Evolutionary conservation across 192 early-diverging fungal species (phyloP).

Genomic region (Dissophora ornata): DNA sequence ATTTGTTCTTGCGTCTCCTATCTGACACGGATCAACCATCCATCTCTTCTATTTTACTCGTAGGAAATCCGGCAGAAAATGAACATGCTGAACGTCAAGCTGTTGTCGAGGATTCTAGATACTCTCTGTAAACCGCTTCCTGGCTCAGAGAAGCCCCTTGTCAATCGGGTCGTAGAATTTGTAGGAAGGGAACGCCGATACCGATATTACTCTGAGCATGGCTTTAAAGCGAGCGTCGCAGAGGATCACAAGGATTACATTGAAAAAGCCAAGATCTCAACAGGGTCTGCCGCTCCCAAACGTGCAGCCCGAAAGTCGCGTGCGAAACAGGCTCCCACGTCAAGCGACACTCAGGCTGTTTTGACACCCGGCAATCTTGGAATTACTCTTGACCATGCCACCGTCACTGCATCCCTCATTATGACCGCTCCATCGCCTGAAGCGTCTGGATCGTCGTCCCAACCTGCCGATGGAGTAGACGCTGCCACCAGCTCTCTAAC

Average conservation of each 20-base stretch:
- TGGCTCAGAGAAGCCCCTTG: conserved; percentile 20
- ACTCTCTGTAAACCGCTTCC: conserved; percentile 37
- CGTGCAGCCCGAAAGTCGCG: not conserved
- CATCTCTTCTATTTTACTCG: no score
- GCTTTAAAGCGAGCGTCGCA: conserved; percentile 29
- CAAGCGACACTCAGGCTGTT: conserved; percentile 3
- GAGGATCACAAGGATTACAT: conserved; percentile 42
- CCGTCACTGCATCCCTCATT: no score
- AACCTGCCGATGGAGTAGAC: no score
- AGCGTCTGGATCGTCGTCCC: no score
- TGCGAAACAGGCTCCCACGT: not conserved
- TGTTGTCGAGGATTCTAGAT: conserved; percentile 63
- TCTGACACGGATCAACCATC: no score
- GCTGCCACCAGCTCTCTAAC: no score
- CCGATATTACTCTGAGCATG: conserved; percentile 66
- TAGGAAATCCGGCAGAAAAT: conserved; percentile 62
- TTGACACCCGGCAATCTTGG: not conserved
- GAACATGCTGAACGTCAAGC: conserved; percentile 58
- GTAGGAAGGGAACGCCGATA: conserved; percentile 71
- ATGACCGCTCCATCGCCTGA: no score
- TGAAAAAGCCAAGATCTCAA: conserved; percentile 11
- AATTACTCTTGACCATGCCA: no score
- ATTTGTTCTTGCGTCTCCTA: no score
- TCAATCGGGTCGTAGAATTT: conserved; percentile 67
- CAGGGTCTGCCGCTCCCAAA: not conserved